Evolutionary conservation across 2,329 filamentous ascomycete genomes (phyloP), one percentile per base, ranked within the genome.

Genomic region (Microcyclosporella mali): DNA sequence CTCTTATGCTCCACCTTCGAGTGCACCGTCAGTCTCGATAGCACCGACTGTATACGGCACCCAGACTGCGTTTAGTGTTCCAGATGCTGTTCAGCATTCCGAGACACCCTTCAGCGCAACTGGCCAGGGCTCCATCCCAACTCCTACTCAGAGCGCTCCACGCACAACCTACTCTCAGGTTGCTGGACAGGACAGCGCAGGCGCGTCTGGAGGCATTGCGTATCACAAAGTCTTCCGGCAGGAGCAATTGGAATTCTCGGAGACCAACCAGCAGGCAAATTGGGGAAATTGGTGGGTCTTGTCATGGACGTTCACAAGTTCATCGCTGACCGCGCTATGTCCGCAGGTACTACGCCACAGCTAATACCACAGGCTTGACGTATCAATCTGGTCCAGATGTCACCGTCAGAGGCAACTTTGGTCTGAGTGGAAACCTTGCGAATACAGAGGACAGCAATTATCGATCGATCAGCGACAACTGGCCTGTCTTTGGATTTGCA

Each of bases 401-500:
- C 3, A 62, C 65, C 43, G 71, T 78, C 19, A 71, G 76, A 12
- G 61, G 60, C 12, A 58, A 64, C 2, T 79, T 79, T 46, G 27
- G 40, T 8, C 3, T 17, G 25, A 30, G 32, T 11, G 74, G 75
- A 1, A 63, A 47, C 10, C 63, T 79, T 15, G 48, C 58, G 25
- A 69, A 74, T 42, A 60, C 61, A 1, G 56, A 64, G 17, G 71
- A 78, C 47, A 65, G 60, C 12, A 65, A 69, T 27, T 77, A 69
- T 47, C 66, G 74, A 30, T 65, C 68, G 0, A 71, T 76, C 50
- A 69, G 65, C 14, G 52, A 66, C 10, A 49, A 63, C 16, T 77
- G 69, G 64, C 74, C 72, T 1, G 72, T 76, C 0, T 76, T 77
- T 53, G 75, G 62, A 6, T 75, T 74, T 50, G 65, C 74, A 11